These are phyloP conservation scores for Acorus calamus DNA, from an alignment of 106 monocot genomes.

Conservation along the genomic window DNA sequence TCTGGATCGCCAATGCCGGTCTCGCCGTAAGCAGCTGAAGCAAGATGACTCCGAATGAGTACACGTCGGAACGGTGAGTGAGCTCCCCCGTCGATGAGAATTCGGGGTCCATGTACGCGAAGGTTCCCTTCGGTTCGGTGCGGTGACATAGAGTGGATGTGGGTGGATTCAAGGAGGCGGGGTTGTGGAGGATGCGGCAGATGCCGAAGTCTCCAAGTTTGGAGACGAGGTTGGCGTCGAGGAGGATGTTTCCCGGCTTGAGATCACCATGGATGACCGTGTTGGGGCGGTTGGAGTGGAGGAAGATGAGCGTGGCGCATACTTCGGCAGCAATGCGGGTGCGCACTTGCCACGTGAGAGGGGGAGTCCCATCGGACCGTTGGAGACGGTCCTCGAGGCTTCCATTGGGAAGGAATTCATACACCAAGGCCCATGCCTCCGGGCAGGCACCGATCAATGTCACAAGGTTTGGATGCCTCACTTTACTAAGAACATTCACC, in stretches of 20 bases:
- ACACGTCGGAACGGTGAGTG: constrained; percentile 1
- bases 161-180: neutral
- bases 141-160: constrained; percentile 10
- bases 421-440: constrained; percentile 43
- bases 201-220: constrained; percentile 33
- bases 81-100: constrained; percentile 12
- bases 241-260: constrained; percentile 23
- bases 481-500: constrained; percentile 39
- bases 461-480: constrained; percentile 75
- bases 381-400: constrained; percentile 54
- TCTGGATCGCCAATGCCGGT: constrained; percentile 9
- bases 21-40: constrained; percentile 22
- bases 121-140: constrained; percentile 30
- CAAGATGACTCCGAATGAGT: constrained; percentile 23
- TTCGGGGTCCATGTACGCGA: constrained; percentile 44
- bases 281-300: constrained; percentile 22
- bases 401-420: constrained; percentile 61
- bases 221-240: constrained; percentile 22
- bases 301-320: constrained; percentile 53
- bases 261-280: constrained; percentile 27
- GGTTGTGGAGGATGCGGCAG: constrained; percentile 17
- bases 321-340: constrained; percentile 43
- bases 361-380: constrained; percentile 22
- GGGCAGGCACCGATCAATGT: constrained; percentile 57
- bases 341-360: constrained; percentile 55